Conservation (phyloP, 345 rosid species). For the Salix purpurea region DNA sequence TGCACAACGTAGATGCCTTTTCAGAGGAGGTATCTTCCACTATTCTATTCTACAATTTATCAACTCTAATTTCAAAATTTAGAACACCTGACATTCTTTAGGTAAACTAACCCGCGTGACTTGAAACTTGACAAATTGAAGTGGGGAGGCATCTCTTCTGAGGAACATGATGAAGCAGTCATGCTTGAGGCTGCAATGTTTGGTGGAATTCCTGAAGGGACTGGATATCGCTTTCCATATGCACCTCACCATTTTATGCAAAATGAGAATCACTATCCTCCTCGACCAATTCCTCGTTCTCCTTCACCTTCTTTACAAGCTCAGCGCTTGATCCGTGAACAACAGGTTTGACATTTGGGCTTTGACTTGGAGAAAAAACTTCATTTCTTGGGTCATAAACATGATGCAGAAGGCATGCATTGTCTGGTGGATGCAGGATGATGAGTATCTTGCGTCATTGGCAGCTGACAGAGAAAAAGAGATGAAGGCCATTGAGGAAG, state of each 20-base stretch:
- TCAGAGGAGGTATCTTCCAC: constrained; percentile 60
- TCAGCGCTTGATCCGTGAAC: constrained; percentile 94
- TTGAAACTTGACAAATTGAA: constrained; percentile 25
- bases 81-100: background rate
- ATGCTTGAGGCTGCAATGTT: constrained; percentile 99
- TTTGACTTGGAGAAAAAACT: background rate
- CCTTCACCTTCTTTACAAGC: constrained; percentile 92
- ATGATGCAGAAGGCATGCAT: constrained; percentile 1
- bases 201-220: constrained; percentile 88
- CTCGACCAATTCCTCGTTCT: constrained; percentile 57
- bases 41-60: background rate
- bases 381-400: background rate
- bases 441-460: constrained; percentile 88
- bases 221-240: constrained; percentile 54
- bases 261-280: constrained; percentile 42
- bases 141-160: constrained; percentile 99
- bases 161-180: constrained; percentile 98
- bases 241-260: constrained; percentile 63
- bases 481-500: constrained; percentile 73
- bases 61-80: background rate
- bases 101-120: constrained; percentile 5
- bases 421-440: constrained; percentile 57
- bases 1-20: constrained; percentile 43
- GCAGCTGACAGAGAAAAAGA: constrained; percentile 97
- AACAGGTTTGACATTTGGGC: constrained; percentile 57